Conservation (phyloP, 2,329 filamentous ascomycete species). For the Penicillium sp. region DNA sequence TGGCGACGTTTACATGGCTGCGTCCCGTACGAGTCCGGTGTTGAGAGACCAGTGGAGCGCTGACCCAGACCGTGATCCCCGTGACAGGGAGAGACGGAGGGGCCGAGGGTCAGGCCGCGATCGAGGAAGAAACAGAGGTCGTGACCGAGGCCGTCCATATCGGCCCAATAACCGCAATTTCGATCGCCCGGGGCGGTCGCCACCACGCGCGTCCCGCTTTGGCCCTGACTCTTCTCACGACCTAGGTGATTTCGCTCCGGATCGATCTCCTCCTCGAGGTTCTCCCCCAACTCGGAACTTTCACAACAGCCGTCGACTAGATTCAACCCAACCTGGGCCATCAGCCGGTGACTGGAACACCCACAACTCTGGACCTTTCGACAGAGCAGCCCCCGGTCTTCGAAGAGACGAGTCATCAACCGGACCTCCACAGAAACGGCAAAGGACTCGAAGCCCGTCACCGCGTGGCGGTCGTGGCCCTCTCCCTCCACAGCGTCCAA, state of each 20-base stretch:
- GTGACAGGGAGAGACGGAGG: conserved; percentile 38
- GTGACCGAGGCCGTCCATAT: conserved; percentile 39
- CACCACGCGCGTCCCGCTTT: conserved; percentile 35
- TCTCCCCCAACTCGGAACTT: conserved; percentile 29
- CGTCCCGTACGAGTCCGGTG: conserved; percentile 50
- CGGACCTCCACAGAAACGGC: conserved; percentile 38
- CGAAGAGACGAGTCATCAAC: conserved; percentile 35
- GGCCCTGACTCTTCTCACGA: conserved; percentile 33
- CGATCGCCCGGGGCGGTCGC: conserved; percentile 44
- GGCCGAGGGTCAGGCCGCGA: conserved; percentile 45
- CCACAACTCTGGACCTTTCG: conserved; percentile 19
- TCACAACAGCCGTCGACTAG: conserved; percentile 24
- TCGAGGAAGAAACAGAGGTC: conserved; percentile 43
- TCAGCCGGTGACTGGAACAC: conserved; percentile 23
- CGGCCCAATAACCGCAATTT: conserved; percentile 37
- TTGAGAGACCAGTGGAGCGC: conserved; percentile 53
- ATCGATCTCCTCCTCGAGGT: conserved; percentile 27
- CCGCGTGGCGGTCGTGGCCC: conserved; percentile 26
- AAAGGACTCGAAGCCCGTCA: conserved; percentile 45
- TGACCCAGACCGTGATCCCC: conserved; percentile 43
- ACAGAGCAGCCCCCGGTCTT: conserved; percentile 22
- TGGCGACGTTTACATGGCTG: conserved; percentile 49
- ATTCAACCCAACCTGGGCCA: conserved; percentile 23
- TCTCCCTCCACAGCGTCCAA: conserved; percentile 27
- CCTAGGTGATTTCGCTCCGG: conserved; percentile 32